A percentile compares a stretch with the other conserved stretches of the same genome.
Evolutionary conservation across 2,329 filamentous ascomycete species (phyloP).

Genomic region (Botrytis elliptica): DNA sequence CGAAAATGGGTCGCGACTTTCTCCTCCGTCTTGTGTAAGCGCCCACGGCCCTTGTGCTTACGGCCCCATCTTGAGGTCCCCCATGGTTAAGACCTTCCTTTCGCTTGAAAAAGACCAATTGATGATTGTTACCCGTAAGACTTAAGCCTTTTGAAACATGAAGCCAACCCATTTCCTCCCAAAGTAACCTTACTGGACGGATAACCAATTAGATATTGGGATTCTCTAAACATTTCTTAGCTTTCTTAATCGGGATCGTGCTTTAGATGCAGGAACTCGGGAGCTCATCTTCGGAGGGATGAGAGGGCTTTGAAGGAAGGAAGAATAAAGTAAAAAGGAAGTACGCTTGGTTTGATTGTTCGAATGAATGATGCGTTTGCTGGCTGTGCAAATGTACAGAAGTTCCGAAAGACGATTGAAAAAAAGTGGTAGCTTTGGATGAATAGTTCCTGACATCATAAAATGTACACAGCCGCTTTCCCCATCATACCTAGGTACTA

Average conservation of each 20-base stretch:
- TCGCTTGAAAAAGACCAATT: conserved; percentile 13
- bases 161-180: conserved; percentile 5
- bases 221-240: background rate
- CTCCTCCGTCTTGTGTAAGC: conserved; percentile 5
- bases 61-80: conserved; percentile 3
- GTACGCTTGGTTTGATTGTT: background rate
- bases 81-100: conserved; percentile 5
- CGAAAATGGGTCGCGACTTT: background rate
- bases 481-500: background rate
- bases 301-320: conserved; percentile 8
- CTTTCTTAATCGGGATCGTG: background rate
- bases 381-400: conserved; percentile 9
- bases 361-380: background rate
- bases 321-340: background rate
- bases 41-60: background rate
- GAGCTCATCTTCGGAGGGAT: conserved; percentile 6
- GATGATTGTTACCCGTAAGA: background rate
- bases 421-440: background rate
- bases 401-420: background rate
- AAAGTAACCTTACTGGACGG: background rate
- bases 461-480: conserved; percentile 14
- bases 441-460: conserved; percentile 4
- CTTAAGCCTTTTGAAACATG: conserved; percentile 4
- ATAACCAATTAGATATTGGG: background rate
- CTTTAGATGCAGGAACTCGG: conserved; percentile 3